Conservation (phyloP, 306 rosid genomes). For the Aeschynomene evenia region DNA sequence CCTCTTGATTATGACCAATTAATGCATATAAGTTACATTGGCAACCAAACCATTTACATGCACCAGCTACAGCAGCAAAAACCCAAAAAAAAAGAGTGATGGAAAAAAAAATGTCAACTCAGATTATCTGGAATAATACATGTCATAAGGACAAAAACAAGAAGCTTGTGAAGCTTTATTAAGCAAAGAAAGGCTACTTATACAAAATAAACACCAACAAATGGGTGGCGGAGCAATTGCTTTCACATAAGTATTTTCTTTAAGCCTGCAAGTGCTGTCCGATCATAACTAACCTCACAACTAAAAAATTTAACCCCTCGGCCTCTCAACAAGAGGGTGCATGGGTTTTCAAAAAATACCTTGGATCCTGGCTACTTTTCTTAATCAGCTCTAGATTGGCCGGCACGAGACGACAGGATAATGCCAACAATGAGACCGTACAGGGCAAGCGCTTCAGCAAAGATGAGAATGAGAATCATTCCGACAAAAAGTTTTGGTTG, state of each 20-base stretch:
- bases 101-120: slow-evolving; percentile 9
- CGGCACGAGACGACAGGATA: slow-evolving; percentile 83
- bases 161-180: slow-evolving; percentile 56
- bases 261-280: slow-evolving; percentile 36
- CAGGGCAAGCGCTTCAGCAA: slow-evolving; percentile 84
- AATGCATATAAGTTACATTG: neutral
- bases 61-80: slow-evolving; percentile 24
- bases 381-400: slow-evolving; percentile 86
- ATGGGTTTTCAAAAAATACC: slow-evolving; percentile 48
- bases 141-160: neutral
- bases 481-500: slow-evolving; percentile 90
- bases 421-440: slow-evolving; percentile 87
- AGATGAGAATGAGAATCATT: slow-evolving; percentile 85
- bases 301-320: slow-evolving; percentile 26
- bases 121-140: slow-evolving; percentile 25
- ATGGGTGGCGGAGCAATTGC: slow-evolving; percentile 33
- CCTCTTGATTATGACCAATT: too few relatives aligned
- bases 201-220: slow-evolving; percentile 51
- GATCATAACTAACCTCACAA: slow-evolving; percentile 39
- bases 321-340: slow-evolving; percentile 37
- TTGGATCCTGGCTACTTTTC: slow-evolving; percentile 31
- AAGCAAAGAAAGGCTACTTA: slow-evolving; percentile 41
- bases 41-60: slow-evolving; percentile 37
- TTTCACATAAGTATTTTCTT: slow-evolving; percentile 38
- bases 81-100: neutral